phyloP scores from a whole-genome alignment of 1,284 basidiomycete species.

The Singerocomus rubriflavus region DNA sequence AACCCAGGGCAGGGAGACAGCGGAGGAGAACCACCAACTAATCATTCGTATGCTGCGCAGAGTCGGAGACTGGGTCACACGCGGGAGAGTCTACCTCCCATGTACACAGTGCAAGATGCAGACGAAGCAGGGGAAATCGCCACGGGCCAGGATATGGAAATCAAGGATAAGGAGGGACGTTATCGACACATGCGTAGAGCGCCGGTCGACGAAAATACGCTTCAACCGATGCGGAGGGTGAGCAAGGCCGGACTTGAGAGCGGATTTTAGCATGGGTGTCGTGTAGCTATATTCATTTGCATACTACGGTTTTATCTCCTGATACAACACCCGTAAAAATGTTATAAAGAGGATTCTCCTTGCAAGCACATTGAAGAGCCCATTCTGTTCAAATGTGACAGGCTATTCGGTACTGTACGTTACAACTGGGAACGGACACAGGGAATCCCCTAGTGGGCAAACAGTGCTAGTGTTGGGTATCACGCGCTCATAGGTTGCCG shows the following conservation, averaged over 20 bases:
- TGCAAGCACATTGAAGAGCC: background rate
- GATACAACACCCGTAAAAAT: background rate
- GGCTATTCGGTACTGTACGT: background rate
- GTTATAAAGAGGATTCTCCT: background rate
- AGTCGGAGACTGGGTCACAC: slow-evolving; percentile 54
- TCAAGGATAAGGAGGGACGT: slow-evolving; percentile 76
- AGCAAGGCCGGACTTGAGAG: slow-evolving; percentile 90
- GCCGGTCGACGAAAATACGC: slow-evolving; percentile 80
- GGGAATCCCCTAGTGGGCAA: background rate
- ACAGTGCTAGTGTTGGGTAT: background rate
- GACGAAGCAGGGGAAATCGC: slow-evolving; percentile 42
- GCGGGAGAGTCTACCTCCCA: slow-evolving; percentile 77
- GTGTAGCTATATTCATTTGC: slow-evolving; percentile 17
- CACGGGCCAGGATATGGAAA: slow-evolving; percentile 76
- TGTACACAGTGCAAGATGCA: slow-evolving; percentile 36
- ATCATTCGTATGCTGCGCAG: slow-evolving; percentile 42
- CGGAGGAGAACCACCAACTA: slow-evolving; percentile 26
- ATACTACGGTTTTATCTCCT: slow-evolving; percentile 7
- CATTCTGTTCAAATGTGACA: background rate
- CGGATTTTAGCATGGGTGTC: slow-evolving; percentile 9
- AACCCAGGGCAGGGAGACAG: slow-evolving; percentile 20
- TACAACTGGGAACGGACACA: background rate
- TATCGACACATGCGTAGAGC: slow-evolving; percentile 82
- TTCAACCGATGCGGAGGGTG: slow-evolving; percentile 82
- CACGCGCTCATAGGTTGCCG: slow-evolving; percentile 39